phyloP scores from a whole-genome alignment of 345 rosid genomes.

The Viola odorata region DNA sequence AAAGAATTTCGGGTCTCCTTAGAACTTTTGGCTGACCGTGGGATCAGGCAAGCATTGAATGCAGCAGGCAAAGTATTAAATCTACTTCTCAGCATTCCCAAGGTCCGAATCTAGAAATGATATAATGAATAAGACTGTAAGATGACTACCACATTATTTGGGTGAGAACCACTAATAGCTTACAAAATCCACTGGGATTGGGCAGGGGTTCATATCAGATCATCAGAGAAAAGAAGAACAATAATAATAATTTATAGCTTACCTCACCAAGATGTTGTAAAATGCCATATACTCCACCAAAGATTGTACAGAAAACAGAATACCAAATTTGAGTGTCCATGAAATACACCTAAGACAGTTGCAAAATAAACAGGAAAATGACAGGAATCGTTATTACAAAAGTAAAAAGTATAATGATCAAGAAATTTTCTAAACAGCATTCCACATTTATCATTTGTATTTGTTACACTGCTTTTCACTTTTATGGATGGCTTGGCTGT shows the following conservation, averaged over 20 bases:
- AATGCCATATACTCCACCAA: slow-evolving; percentile 92
- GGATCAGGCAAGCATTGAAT: slow-evolving; percentile 62
- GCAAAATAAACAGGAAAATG: too few relatives aligned
- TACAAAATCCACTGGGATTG: neutral
- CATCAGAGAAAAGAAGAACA: slow-evolving; percentile 4
- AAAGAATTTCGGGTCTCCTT: slow-evolving; percentile 38
- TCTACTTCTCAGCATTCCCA: slow-evolving; percentile 94
- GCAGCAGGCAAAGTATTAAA: slow-evolving; percentile 86
- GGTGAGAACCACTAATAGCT: neutral
- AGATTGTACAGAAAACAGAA: slow-evolving; percentile 84
- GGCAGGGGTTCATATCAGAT: too few relatives aligned
- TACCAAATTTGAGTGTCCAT: slow-evolving; percentile 99
- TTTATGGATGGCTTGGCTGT: too few relatives aligned
- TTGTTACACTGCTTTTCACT: too few relatives aligned
- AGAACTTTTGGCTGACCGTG: slow-evolving; percentile 45
- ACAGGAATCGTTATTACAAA: too few relatives aligned
- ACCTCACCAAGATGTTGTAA: slow-evolving; percentile 99
- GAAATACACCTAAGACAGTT: slow-evolving; percentile 64
- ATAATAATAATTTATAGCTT: slow-evolving; percentile 14
- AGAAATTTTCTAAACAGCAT: neutral
- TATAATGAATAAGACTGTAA: slow-evolving; percentile 10
- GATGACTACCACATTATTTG: neutral
- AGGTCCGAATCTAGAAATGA: slow-evolving; percentile 68
- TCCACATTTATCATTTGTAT: too few relatives aligned
- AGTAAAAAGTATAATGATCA: slow-evolving; percentile 8